phyloP scores from a whole-genome alignment of 805 yeast species.

The Candida nonsorbophila region DNA sequence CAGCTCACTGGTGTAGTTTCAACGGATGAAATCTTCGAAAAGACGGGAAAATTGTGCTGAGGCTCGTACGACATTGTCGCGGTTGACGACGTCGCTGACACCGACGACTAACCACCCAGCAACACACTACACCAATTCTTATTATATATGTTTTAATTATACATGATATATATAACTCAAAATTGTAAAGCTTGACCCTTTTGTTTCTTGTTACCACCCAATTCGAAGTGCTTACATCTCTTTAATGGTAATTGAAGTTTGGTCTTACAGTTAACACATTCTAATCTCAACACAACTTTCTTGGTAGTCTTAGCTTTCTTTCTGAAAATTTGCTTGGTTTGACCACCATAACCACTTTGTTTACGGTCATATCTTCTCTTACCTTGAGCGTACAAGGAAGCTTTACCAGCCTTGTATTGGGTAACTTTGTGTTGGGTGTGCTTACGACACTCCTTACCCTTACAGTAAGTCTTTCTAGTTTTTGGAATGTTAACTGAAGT shows the following conservation, averaged over 20 bases:
- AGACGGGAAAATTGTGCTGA: too few relatives aligned
- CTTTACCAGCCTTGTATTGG: slow-evolving; percentile 99
- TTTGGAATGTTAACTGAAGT: slow-evolving; percentile 96
- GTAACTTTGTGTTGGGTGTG: slow-evolving; percentile 99
- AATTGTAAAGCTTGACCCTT: slow-evolving; percentile 99
- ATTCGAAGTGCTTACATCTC: slow-evolving; percentile 99
- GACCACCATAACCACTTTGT: slow-evolving; percentile 99
- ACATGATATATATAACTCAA: slow-evolving; percentile 40
- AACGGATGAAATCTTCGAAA: too few relatives aligned
- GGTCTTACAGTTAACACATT: slow-evolving; percentile 98
- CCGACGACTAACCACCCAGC: too few relatives aligned
- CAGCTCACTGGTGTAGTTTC: too few relatives aligned
- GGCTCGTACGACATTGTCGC: too few relatives aligned
- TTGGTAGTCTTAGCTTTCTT: slow-evolving; percentile 99
- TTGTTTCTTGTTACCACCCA: slow-evolving; percentile 99
- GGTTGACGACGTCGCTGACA: too few relatives aligned
- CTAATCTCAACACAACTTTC: slow-evolving; percentile 99
- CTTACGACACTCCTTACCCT: slow-evolving; percentile 97
- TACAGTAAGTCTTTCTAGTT: slow-evolving; percentile 99
- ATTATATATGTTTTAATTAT: slow-evolving; percentile 1
- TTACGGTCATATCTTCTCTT: slow-evolving; percentile 99
- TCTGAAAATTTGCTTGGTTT: slow-evolving; percentile 99
- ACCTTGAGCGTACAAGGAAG: slow-evolving; percentile 99
- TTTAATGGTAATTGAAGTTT: slow-evolving; percentile 95
- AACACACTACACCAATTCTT: too few relatives aligned